A percentile compares a stretch with the other conserved stretches of the same genome.
phyloP scores from a whole-genome alignment of 2,329 filamentous ascomycete genomes.

The Leptographium wingfieldii region DNA sequence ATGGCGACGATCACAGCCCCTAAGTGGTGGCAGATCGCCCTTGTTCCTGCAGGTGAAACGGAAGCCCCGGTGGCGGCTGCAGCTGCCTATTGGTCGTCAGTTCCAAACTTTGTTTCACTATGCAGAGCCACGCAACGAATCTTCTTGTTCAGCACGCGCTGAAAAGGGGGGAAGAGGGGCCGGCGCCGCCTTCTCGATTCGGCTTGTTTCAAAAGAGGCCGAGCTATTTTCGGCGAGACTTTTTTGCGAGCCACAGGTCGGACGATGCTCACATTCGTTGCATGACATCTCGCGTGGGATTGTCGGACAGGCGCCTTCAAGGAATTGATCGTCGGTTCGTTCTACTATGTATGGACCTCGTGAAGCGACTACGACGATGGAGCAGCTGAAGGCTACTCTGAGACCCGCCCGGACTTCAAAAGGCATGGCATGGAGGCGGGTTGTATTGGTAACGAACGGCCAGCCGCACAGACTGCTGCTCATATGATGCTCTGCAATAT shows the following conservation, averaged over 20 bases:
- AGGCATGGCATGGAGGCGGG: background rate
- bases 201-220: background rate
- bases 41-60: conserved; percentile 2
- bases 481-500: background rate
- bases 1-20: background rate
- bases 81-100: background rate
- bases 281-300: background rate
- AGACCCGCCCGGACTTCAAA: background rate
- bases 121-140: background rate
- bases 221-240: background rate
- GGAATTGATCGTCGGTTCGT: too few relatives aligned
- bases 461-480: background rate
- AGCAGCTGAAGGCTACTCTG: background rate
- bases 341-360: too few relatives aligned
- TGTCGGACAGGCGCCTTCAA: too few relatives aligned
- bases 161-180: background rate
- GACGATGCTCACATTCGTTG: background rate
- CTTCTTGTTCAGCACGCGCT: background rate
- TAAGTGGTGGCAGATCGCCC: background rate
- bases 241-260: background rate
- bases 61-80: background rate
- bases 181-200: background rate
- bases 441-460: background rate
- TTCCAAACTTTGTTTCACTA: conserved; percentile 2
- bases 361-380: background rate